phyloP scores from a whole-genome alignment of 441 rosid genomes.

The Euphorbia schlechtendalii region DNA sequence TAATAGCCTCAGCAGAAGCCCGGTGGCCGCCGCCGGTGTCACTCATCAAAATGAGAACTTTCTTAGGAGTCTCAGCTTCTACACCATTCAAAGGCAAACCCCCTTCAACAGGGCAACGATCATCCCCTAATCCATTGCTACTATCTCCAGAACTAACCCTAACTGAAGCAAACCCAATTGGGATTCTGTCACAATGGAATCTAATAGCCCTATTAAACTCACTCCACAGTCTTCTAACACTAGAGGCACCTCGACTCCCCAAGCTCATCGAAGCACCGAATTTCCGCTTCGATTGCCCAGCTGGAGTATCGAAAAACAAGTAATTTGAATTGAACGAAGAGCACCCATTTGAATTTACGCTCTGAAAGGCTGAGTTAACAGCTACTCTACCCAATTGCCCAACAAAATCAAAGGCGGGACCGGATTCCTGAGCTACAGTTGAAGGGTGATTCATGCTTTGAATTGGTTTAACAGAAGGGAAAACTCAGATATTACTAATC shows the following conservation, averaged over 20 bases:
- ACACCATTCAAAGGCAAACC: conserved; percentile 48
- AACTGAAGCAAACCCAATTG: conserved; percentile 73
- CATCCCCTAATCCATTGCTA: conserved; percentile 37
- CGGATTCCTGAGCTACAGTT: conserved; percentile 49
- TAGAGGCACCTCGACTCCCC: conserved; percentile 35
- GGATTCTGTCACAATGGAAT: conserved; percentile 69
- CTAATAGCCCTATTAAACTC: conserved; percentile 59
- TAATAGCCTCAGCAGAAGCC: conserved; percentile 96
- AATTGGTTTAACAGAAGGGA: background rate
- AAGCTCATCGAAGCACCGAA: conserved; percentile 44
- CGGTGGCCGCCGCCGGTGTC: conserved; percentile 98
- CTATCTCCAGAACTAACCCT: conserved; percentile 39
- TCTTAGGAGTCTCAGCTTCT: conserved; percentile 50
- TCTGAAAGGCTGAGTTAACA: conserved; percentile 29
- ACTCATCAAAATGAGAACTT: conserved; percentile 90
- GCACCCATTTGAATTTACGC: conserved; percentile 33
- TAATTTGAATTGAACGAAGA: conserved; percentile 42
- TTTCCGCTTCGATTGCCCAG: conserved; percentile 28
- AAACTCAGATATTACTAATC: background rate
- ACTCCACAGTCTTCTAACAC: conserved; percentile 33
- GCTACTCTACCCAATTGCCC: conserved; percentile 44
- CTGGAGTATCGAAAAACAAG: conserved; percentile 38
- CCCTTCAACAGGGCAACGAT: conserved; percentile 47
- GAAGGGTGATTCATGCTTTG: conserved; percentile 55
- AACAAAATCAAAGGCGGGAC: conserved; percentile 40